phyloP scores from a whole-genome alignment of 768 basidiomycete genomes.

The Cyclocybe aegerita region DNA sequence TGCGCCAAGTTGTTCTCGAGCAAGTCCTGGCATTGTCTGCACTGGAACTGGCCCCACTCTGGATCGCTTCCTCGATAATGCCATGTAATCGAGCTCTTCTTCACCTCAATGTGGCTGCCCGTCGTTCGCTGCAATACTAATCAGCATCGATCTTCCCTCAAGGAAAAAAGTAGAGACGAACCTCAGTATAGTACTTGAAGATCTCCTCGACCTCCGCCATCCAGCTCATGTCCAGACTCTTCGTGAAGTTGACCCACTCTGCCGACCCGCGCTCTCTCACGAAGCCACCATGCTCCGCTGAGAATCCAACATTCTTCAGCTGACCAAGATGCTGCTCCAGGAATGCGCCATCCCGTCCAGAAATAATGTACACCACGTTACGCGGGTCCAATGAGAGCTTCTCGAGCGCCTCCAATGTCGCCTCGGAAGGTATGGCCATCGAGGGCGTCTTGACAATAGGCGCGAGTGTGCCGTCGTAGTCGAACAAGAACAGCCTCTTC shows the following conservation, averaged over 20 bases:
- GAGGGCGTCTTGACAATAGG: constrained; percentile 95
- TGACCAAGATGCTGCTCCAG: constrained; percentile 90
- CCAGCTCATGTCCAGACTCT: constrained; percentile 94
- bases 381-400: constrained; percentile 74
- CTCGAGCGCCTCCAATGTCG: constrained; percentile 72
- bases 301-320: constrained; percentile 80
- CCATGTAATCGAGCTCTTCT: constrained; percentile 98
- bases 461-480: constrained; percentile 96
- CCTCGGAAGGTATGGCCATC: constrained; percentile 77
- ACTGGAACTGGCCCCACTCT: constrained; percentile 95
- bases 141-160: not conserved
- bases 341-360: constrained; percentile 92
- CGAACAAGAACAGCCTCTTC: constrained; percentile 90
- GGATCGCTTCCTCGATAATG: constrained; percentile 93
- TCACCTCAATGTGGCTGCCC: constrained; percentile 94
- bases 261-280: constrained; percentile 66
- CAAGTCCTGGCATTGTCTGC: constrained; percentile 94
- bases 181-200: constrained; percentile 95
- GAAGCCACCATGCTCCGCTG: constrained; percentile 96
- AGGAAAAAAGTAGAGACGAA: constrained; percentile 26
- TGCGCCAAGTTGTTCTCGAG: constrained; percentile 92
- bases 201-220: constrained; percentile 94
- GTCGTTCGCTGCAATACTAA: constrained; percentile 65
- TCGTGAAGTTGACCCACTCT: constrained; percentile 89
- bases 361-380: constrained; percentile 97